Evolutionary conservation across 306 rosid genomes (phyloP).

Genomic region (Erythrophleum fordii): DNA sequence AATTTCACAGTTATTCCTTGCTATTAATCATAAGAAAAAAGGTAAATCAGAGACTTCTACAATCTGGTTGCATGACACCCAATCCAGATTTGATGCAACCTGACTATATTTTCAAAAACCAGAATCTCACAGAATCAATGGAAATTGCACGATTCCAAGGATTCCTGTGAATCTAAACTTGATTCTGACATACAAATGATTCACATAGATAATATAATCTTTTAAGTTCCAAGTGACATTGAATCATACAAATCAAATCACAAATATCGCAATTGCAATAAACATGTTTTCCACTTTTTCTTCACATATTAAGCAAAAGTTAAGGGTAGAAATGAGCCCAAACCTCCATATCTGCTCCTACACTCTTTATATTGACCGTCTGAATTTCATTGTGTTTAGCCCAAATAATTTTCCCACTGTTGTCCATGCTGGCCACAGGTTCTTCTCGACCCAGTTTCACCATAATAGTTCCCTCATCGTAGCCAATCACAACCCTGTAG

Average conservation of each 20-base stretch:
- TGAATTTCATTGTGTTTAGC: conserved; percentile 98
- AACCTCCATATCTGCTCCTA: conserved; percentile 95
- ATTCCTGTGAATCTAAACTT: background rate
- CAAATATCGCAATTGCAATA: background rate
- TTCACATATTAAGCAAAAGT: conserved; percentile 10
- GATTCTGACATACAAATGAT: conserved; percentile 10
- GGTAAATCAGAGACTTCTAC: background rate
- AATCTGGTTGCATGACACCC: conserved; percentile 19
- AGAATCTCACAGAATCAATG: conserved; percentile 4
- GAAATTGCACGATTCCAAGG: conserved; percentile 2
- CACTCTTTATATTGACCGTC: conserved; percentile 91
- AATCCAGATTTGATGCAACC: background rate
- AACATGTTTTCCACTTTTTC: conserved; percentile 8
- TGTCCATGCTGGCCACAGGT: conserved; percentile 99
- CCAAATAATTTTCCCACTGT: conserved; percentile 96
- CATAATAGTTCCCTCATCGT: conserved; percentile 97
- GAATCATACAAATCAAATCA: conserved; percentile 4
- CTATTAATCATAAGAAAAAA: background rate
- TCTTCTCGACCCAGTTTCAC: conserved; percentile 99
- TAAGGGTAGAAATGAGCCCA: conserved; percentile 38
- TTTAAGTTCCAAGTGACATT: background rate
- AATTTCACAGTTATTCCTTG: conserved; percentile 1
- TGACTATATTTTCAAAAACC: background rate
- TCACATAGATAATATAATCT: background rate
- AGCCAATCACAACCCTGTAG: conserved; percentile 91